Evolutionary conservation across 805 yeast species (phyloP).

Genomic region (Ogataea nakhonphanomensis): DNA sequence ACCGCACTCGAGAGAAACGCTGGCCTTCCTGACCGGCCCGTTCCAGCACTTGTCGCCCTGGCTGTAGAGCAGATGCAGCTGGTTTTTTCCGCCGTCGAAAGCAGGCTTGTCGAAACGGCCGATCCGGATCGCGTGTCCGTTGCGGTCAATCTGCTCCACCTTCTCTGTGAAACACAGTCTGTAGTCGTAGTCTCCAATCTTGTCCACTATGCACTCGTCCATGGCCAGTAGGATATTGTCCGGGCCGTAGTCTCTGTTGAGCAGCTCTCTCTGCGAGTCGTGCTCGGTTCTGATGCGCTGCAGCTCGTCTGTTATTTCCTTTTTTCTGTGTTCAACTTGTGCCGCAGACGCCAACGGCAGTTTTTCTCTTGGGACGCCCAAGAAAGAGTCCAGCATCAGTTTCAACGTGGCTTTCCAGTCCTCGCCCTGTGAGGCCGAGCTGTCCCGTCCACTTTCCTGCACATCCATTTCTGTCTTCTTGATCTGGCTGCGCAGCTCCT

Average conservation of each 20-base stretch:
- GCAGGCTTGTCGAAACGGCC: conserved; percentile 39
- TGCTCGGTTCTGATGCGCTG: conserved; percentile 19
- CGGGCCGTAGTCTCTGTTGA: conserved; percentile 48
- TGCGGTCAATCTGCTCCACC: conserved; percentile 50
- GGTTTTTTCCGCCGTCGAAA: conserved; percentile 12
- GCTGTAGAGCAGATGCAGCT: conserved; percentile 35
- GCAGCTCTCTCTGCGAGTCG: conserved; percentile 7
- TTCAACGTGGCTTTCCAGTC: conserved; percentile 5
- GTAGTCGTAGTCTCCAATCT: conserved; percentile 71
- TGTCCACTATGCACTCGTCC: conserved; percentile 39
- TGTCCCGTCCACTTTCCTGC: not conserved
- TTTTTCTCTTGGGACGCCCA: conserved; percentile 18
- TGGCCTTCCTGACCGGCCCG: conserved; percentile 80
- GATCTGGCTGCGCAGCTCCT: conserved; percentile 7
- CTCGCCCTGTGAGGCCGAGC: not conserved
- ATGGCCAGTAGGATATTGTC: conserved; percentile 62
- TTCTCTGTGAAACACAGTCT: conserved; percentile 55
- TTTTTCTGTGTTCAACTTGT: conserved; percentile 9
- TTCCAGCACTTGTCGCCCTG: conserved; percentile 89
- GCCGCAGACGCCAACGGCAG: conserved; percentile 4
- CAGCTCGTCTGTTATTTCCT: conserved; percentile 21
- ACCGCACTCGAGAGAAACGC: conserved; percentile 67
- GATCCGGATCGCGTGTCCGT: conserved; percentile 45
- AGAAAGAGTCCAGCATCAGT: conserved; percentile 19
- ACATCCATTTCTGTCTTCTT: conserved; percentile 4